Conservation (phyloP, 1,284 basidiomycete species). For the Butyriboletus appendiculatus region DNA sequence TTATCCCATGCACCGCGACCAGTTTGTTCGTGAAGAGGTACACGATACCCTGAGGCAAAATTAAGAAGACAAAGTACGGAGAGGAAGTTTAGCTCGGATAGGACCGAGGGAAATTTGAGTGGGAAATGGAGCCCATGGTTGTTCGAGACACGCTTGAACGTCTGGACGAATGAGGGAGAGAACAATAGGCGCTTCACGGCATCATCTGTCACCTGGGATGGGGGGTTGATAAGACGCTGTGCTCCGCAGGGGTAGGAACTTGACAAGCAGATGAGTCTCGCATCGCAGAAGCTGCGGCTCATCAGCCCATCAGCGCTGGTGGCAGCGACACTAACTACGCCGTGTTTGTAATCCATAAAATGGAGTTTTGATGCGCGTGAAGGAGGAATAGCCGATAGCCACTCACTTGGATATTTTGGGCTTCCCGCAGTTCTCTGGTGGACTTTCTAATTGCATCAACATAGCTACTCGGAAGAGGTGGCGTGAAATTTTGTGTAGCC, state of each 20-base stretch:
- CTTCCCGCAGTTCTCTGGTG: slow-evolving; percentile 44
- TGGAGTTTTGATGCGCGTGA: slow-evolving; percentile 2
- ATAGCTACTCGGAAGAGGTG: slow-evolving; percentile 47
- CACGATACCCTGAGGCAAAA: slow-evolving; percentile 78
- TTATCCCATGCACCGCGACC: slow-evolving; percentile 80
- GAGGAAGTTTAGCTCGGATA: slow-evolving; percentile 74
- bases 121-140: slow-evolving; percentile 74
- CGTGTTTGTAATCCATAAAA: background rate
- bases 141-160: slow-evolving; percentile 61
- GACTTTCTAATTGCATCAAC: slow-evolving; percentile 54
- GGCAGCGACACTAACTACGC: background rate
- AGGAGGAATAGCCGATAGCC: background rate
- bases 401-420: slow-evolving; percentile 46
- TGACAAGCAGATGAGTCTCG: background rate
- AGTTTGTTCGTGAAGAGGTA: slow-evolving; percentile 65
- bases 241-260: background rate
- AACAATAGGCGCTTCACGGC: slow-evolving; percentile 60
- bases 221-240: slow-evolving; percentile 15
- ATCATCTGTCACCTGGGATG: slow-evolving; percentile 52
- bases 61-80: slow-evolving; percentile 75
- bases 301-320: background rate
- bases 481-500: slow-evolving; percentile 12
- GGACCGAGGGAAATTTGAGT: slow-evolving; percentile 67
- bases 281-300: background rate
- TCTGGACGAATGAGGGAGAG: slow-evolving; percentile 62